Conservation (phyloP, 148 eudicot genomes). For the Silene uniflora region DNA sequence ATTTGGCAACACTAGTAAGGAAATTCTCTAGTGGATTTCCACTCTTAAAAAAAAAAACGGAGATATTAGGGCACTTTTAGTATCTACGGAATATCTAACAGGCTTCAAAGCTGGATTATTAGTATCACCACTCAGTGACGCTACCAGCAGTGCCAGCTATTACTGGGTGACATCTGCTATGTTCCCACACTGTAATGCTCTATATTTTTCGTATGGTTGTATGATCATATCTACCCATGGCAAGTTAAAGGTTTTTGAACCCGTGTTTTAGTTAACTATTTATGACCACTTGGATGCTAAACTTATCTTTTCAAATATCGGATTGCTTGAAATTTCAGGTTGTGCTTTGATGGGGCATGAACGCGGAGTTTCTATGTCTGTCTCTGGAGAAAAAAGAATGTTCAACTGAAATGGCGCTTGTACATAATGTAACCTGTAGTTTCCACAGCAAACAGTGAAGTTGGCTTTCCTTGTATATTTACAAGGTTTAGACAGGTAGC, state of each 20-base stretch:
- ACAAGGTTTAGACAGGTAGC: conserved; percentile 12
- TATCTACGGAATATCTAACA: too few species aligned
- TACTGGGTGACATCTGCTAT: not conserved
- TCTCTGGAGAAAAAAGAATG: not conserved
- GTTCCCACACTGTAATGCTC: not conserved
- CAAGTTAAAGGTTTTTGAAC: not conserved
- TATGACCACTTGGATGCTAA: not conserved
- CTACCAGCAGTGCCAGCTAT: not conserved
- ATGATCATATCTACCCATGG: not conserved
- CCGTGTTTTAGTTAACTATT: not conserved
- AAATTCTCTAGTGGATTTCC: not conserved
- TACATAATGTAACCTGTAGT: conserved; percentile 26
- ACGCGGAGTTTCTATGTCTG: not conserved
- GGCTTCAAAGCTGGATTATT: not conserved
- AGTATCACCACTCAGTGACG: not conserved
- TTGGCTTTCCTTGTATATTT: conserved; percentile 2
- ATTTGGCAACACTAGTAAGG: not conserved
- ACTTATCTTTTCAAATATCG: not conserved
- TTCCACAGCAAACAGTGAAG: conserved; percentile 13
- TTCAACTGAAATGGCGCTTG: conserved; percentile 22
- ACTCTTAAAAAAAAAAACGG: not conserved
- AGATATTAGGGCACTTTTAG: too few species aligned
- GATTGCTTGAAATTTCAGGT: conserved; percentile 18
- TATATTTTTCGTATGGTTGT: not conserved
- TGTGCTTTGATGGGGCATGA: conserved; percentile 4